A percentile compares a stretch with the other conserved stretches of the same genome.
Evolutionary conservation across 2,329 filamentous ascomycete species (phyloP).

Genomic region (Ascochyta lentis): DNA sequence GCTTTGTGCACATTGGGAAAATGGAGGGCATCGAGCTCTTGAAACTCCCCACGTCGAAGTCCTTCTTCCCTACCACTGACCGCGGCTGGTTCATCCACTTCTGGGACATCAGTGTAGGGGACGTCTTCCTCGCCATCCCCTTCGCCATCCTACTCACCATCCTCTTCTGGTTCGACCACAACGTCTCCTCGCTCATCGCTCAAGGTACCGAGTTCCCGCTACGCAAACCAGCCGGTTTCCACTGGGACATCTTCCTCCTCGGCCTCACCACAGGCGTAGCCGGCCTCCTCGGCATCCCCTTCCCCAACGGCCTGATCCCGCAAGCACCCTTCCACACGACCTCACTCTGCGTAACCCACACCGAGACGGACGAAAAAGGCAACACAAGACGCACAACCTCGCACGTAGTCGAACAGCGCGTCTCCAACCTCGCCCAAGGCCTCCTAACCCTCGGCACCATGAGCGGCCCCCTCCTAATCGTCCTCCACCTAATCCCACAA

Average conservation of each 20-base stretch:
- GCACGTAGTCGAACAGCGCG: conserved; percentile 62
- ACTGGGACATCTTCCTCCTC: conserved; percentile 67
- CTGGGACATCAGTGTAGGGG: conserved; percentile 74
- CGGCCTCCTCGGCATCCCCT: conserved; percentile 63
- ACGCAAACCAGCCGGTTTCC: conserved; percentile 65
- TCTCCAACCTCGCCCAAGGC: conserved; percentile 63
- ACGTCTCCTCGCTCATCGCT: conserved; percentile 64
- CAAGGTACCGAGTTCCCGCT: conserved; percentile 64
- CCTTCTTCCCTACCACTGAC: conserved; percentile 79
- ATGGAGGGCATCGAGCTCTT: conserved; percentile 75
- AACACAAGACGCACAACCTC: conserved; percentile 52
- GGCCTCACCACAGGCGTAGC: conserved; percentile 63
- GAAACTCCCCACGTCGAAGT: conserved; percentile 74
- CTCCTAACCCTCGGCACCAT: conserved; percentile 63
- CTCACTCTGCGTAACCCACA: conserved; percentile 53
- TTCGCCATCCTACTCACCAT: conserved; percentile 85
- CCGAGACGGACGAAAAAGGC: conserved; percentile 52
- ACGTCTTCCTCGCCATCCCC: conserved; percentile 85
- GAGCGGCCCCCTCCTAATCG: conserved; percentile 61
- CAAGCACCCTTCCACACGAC: conserved; percentile 67
- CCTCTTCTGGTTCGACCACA: conserved; percentile 90
- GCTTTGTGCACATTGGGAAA: conserved; percentile 84
- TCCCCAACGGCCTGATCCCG: conserved; percentile 66
- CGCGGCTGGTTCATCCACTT: conserved; percentile 81
- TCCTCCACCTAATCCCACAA: conserved; percentile 62